Evolutionary conservation across 306 rosid species (phyloP).

Genomic region (Vigna radiata): DNA sequence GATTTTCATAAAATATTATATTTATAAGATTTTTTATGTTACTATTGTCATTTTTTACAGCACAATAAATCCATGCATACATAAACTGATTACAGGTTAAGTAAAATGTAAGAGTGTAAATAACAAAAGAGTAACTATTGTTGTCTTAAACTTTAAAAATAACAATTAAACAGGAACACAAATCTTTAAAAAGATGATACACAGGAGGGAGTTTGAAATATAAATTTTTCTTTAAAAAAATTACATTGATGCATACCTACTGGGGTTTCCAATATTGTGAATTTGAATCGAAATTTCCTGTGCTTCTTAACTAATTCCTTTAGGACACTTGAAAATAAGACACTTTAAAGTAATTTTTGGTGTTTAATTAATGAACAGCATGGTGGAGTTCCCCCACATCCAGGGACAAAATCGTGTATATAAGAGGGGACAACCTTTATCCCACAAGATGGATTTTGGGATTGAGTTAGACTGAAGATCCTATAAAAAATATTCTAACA

Average conservation of each 20-base stretch:
- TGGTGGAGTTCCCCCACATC: neutral
- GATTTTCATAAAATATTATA: too few relatives aligned
- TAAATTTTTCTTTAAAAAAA: neutral
- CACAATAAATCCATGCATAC: too few relatives aligned
- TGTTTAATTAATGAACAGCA: constrained; percentile 3
- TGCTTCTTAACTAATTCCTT: neutral
- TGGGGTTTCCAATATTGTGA: neutral
- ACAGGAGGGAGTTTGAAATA: too few relatives aligned
- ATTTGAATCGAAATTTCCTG: neutral
- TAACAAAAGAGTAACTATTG: too few relatives aligned
- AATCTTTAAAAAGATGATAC: too few relatives aligned
- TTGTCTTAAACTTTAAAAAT: too few relatives aligned
- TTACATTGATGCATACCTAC: neutral
- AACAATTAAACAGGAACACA: too few relatives aligned
- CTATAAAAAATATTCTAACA: neutral
- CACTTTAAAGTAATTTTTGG: neutral
- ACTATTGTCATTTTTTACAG: too few relatives aligned
- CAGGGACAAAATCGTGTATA: neutral
- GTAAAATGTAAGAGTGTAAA: too few relatives aligned
- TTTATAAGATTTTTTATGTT: too few relatives aligned
- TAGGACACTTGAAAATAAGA: neutral
- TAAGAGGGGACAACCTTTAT: neutral
- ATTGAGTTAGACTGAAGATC: neutral
- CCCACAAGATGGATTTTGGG: neutral
- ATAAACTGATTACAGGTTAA: too few relatives aligned